Conservation (phyloP, 2,329 filamentous ascomycete species). For the Fusarium scirpi region DNA sequence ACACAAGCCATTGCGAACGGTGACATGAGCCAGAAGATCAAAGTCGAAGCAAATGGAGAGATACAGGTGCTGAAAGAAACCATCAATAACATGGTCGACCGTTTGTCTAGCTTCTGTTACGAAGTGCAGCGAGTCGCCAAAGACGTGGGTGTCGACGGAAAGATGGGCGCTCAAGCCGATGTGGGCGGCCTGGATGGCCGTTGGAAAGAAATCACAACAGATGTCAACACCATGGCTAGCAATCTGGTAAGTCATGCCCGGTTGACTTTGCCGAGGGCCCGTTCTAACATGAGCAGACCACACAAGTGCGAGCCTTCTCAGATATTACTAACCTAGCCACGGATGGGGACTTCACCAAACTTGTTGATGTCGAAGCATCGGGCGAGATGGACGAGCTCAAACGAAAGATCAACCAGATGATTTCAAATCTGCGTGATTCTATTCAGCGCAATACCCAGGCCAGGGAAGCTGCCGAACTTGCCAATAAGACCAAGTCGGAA, state of each 20-base stretch:
- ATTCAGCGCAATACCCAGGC: conserved; percentile 97
- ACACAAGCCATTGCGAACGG: conserved; percentile 96
- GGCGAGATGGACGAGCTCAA: conserved; percentile 99
- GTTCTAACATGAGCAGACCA: conserved; percentile 70
- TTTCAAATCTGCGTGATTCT: conserved; percentile 92
- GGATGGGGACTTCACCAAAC: conserved; percentile 95
- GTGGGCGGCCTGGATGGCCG: conserved; percentile 91
- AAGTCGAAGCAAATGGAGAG: conserved; percentile 94
- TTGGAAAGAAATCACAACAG: conserved; percentile 98
- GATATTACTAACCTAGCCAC: conserved; percentile 99
- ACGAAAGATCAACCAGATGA: conserved; percentile 99
- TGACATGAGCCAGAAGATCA: conserved; percentile 95
- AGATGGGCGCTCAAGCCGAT: conserved; percentile 98
- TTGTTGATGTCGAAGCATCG: conserved; percentile 96
- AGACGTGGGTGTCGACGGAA: conserved; percentile 96
- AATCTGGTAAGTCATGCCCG: conserved; percentile 63
- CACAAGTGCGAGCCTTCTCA: conserved; percentile 96
- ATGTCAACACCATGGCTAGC: conserved; percentile 92
- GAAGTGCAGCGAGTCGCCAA: conserved; percentile 96
- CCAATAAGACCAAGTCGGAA: conserved; percentile 98
- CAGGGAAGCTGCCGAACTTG: conserved; percentile 93
- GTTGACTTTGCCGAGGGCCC: neutral
- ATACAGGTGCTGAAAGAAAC: conserved; percentile 95
- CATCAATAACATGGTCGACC: conserved; percentile 98
- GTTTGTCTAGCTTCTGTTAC: conserved; percentile 94